Evolutionary conservation across 2,329 filamentous ascomycete genomes (phyloP).

Genomic region (Ceratocystis colombiana): DNA sequence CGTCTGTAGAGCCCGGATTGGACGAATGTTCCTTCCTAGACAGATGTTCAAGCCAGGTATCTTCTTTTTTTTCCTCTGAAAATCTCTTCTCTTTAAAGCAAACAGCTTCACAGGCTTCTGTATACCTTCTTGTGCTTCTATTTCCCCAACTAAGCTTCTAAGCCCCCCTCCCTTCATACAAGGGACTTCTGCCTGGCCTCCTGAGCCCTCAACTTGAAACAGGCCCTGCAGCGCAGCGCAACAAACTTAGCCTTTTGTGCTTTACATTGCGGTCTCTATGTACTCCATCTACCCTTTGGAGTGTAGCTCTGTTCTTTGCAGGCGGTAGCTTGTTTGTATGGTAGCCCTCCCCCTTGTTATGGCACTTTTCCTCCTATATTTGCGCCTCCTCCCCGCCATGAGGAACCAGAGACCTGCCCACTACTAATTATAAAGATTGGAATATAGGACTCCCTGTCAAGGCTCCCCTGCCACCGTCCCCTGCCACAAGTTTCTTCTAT

Average conservation of each 20-base stretch:
- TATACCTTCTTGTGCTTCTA: neutral
- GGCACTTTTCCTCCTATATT: neutral
- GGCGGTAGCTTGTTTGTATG: neutral
- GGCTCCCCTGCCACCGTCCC: neutral
- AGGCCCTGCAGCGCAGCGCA: neutral
- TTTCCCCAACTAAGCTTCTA: neutral
- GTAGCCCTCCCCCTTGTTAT: neutral
- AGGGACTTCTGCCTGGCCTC: neutral
- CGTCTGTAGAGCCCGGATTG: neutral
- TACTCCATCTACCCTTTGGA: neutral
- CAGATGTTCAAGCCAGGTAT: neutral
- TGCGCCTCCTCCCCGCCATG: neutral
- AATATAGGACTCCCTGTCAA: conserved; percentile 7
- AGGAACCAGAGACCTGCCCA: neutral
- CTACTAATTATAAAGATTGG: conserved; percentile 6
- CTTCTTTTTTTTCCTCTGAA: neutral
- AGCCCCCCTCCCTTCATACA: neutral
- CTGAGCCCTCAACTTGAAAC: conserved; percentile 2
- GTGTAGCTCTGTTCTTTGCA: neutral
- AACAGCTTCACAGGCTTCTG: neutral
- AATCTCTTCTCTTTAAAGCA: neutral
- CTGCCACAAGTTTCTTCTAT: conserved; percentile 15
- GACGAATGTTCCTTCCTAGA: neutral
- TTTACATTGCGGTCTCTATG: neutral
- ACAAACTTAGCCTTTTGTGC: neutral